Percentiles rank a stretch among this genome's conserved stretches.
Evolutionary conservation across 352 stramenopile genomes (phyloP).

Genomic region (Phytophthora syringae): DNA sequence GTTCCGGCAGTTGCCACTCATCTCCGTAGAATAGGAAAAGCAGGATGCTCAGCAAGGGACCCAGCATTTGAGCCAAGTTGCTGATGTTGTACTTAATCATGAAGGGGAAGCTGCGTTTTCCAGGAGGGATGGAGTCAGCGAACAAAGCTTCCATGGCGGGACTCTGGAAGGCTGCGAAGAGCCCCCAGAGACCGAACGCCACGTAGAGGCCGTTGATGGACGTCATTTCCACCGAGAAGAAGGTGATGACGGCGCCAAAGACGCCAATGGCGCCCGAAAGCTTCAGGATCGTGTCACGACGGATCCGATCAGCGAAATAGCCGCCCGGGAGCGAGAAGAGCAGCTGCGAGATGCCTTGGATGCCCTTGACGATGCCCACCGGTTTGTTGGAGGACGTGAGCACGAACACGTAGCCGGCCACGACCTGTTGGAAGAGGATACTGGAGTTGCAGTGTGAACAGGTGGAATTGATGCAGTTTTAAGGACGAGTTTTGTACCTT

Average conservation of each 20-base stretch:
- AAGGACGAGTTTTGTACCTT: constrained; percentile 32
- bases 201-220: constrained; percentile 61
- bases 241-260: constrained; percentile 52
- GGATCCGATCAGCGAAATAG: constrained; percentile 72
- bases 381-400: constrained; percentile 78
- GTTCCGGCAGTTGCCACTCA: constrained; percentile 59
- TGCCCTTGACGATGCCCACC: constrained; percentile 83
- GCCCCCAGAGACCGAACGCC: constrained; percentile 69
- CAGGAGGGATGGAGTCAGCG: constrained; percentile 75
- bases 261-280: constrained; percentile 65
- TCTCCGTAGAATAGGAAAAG: constrained; percentile 75
- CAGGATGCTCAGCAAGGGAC: constrained; percentile 56
- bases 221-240: constrained; percentile 56
- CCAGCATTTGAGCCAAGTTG: constrained; percentile 73
- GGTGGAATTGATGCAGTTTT: constrained; percentile 1
- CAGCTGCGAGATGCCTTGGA: constrained; percentile 83
- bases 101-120: constrained; percentile 70
- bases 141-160: constrained; percentile 79
- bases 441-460: constrained; percentile 19
- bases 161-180: constrained; percentile 74
- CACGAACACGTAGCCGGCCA: constrained; percentile 80
- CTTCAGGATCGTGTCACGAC: constrained; percentile 71
- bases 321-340: constrained; percentile 72
- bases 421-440: constrained; percentile 83
- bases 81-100: constrained; percentile 87